Evolutionary conservation across 164 flowering plant species (phyloP), one percentile per base, ranked within the genome.

Genomic region (Magnolia changhungtana): DNA sequence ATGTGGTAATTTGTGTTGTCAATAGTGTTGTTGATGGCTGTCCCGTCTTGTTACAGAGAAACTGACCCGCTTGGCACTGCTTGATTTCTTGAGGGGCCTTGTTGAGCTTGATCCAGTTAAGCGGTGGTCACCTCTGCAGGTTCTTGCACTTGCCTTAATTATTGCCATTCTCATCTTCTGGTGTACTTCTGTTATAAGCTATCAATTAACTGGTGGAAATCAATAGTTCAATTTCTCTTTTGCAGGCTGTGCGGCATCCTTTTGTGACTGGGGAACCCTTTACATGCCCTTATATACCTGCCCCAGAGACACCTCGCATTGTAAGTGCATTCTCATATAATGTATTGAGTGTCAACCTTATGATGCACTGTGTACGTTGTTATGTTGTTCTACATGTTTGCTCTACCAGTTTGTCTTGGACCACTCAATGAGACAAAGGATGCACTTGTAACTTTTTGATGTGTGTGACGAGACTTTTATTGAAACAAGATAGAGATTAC

Each of bases 91-190:
- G 82, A 92, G 87, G 79, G 99, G 99, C 65, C 94, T 94, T 69
- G 90, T 96, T 63, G 97, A 93, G 85, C 94, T 96, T 85, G 99
- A 96, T 86, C 99, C 99, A 78, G 90, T 90, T 21, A 96, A 94
- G 80, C 89, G 99, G 37, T 96, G 99, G 99, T 94, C 99, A 20
- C 99, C 99, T 74, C 84, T 89, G 80, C 99, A 96, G 98, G 99
- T 96, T 71, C 10, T 73, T 79, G 31, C 67, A 72, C 65, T 69
- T 27, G 8, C 61, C 23, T 50, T 58, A 19, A 10, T 55, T 4
- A n/a, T 20, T 29, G 63, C 29, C 6, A 8, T 63, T 72, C 7
- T 71, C 59, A 27, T 18, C 23, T 19, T 65, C 31, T 45, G 8
- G 50, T 69, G 8, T 65, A 8, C 51, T 49, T 74, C 24, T 61